phyloP scores from a whole-genome alignment of 305 asterid genomes.

The Coffea humblotiana region DNA sequence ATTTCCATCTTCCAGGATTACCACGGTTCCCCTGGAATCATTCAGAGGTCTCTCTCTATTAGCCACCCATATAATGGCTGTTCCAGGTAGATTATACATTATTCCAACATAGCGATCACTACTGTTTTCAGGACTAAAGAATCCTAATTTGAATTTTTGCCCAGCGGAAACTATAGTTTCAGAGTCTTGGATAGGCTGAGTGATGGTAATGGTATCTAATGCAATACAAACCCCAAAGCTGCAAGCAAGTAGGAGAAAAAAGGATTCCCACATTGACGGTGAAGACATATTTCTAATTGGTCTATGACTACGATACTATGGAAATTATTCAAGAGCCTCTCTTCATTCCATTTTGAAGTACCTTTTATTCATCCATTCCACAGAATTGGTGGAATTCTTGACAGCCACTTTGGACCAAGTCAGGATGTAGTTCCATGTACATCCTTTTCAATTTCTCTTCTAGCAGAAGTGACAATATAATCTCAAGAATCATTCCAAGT shows the following conservation, averaged over 20 bases:
- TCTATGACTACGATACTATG: no score
- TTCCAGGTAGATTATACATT: constrained; percentile 35
- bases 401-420: no score
- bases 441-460: no score
- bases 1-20: constrained; percentile 42
- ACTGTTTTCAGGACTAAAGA: constrained; percentile 43
- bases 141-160: constrained; percentile 37
- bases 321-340: no score
- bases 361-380: no score
- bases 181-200: constrained; percentile 31
- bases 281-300: no score
- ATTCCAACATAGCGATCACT: constrained; percentile 41
- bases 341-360: no score
- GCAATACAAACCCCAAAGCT: constrained; percentile 22
- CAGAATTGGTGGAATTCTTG: no score
- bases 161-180: constrained; percentile 33
- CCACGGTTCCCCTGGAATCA: constrained; percentile 32
- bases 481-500: no score
- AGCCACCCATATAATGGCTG: constrained; percentile 46
- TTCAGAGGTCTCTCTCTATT: constrained; percentile 45
- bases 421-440: no score
- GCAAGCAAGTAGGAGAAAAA: background rate
- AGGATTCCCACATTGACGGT: background rate
- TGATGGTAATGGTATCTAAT: constrained; percentile 26
- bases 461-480: no score